Evolutionary conservation across 179 eudicot genomes (phyloP).

Genomic region (Heliamphora pulchella): DNA sequence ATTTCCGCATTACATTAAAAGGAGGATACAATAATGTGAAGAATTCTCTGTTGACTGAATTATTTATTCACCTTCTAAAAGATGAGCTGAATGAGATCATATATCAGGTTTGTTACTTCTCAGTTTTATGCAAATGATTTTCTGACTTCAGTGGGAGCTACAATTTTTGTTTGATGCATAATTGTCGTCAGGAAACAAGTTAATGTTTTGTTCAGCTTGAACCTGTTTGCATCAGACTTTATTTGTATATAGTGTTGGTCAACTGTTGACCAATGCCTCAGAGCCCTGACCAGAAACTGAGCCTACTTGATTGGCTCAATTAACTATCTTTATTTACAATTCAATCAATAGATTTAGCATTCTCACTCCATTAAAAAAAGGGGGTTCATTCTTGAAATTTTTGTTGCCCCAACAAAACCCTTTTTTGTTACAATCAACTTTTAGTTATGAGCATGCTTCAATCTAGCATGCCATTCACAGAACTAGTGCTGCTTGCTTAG

Average conservation of each 20-base stretch:
- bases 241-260: background rate
- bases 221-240: background rate
- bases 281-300: background rate
- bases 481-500: background rate
- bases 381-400: background rate
- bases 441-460: background rate
- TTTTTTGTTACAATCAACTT: background rate
- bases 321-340: background rate
- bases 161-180: background rate
- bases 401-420: background rate
- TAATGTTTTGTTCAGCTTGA: background rate
- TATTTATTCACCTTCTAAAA: conserved; percentile 72
- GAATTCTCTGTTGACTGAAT: conserved; percentile 75
- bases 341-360: background rate
- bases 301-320: background rate
- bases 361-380: background rate
- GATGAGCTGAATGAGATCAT: conserved; percentile 90
- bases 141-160: background rate
- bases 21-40: conserved; percentile 56
- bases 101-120: conserved; percentile 62
- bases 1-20: conserved; percentile 72
- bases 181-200: background rate
- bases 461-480: background rate
- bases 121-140: background rate
- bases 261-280: background rate